Percentiles rank a stretch among this genome's conserved stretches.
These are phyloP conservation scores for Boletus rufocinnamomeus DNA, from an alignment of 768 basidiomycete genomes.

Conservation along the genomic window DNA sequence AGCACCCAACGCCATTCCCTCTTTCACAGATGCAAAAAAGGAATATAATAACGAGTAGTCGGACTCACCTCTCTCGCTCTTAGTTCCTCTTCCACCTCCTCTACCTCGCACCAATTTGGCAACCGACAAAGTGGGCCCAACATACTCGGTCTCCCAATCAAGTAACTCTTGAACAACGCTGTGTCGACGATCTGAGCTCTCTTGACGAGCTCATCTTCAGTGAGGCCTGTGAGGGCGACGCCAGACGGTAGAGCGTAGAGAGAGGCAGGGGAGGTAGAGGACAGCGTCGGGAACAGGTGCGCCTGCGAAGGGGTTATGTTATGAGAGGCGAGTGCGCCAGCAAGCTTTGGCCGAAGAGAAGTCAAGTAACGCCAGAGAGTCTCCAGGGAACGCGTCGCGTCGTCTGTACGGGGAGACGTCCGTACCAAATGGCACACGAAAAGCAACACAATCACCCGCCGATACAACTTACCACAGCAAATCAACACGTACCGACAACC, in stretches of 20 bases:
- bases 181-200: slow-evolving; percentile 96
- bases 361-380: slow-evolving; percentile 85
- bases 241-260: slow-evolving; percentile 75
- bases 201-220: slow-evolving; percentile 81
- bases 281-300: slow-evolving; percentile 66
- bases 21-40: neutral
- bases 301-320: slow-evolving; percentile 69
- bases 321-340: slow-evolving; percentile 70
- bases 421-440: neutral
- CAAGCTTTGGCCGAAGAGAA: slow-evolving; percentile 86
- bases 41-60: neutral
- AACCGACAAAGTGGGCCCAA: slow-evolving; percentile 86
- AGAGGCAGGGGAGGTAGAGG: slow-evolving; percentile 70
- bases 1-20: neutral
- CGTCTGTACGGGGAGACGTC: slow-evolving; percentile 42
- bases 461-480: slow-evolving; percentile 3
- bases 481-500: slow-evolving; percentile 36
- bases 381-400: slow-evolving; percentile 75
- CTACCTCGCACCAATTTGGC: slow-evolving; percentile 97
- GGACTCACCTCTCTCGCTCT: slow-evolving; percentile 68
- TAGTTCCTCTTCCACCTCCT: slow-evolving; percentile 87
- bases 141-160: slow-evolving; percentile 77
- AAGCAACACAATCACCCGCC: neutral
- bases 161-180: slow-evolving; percentile 89
- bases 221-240: slow-evolving; percentile 66